phyloP scores from a whole-genome alignment of 2,329 filamentous ascomycete genomes.

The Trichoderma sp. region DNA sequence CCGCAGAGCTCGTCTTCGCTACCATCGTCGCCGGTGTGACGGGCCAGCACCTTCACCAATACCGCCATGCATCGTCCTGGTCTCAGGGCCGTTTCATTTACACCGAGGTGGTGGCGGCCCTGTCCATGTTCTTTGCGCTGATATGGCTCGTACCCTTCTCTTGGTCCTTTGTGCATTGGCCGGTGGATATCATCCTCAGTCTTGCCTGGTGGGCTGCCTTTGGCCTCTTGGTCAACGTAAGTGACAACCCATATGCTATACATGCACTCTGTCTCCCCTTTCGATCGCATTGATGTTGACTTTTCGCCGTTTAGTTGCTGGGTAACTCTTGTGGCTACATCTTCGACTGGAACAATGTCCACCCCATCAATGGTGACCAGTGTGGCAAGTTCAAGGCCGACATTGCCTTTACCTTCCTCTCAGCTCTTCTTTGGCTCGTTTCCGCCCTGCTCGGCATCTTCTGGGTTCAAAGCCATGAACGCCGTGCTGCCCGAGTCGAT shows the following conservation, averaged over 20 bases:
- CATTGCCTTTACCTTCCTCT: conserved; percentile 71
- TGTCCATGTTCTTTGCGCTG: conserved; percentile 68
- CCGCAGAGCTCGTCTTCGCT: conserved; percentile 65
- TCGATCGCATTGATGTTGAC: neutral
- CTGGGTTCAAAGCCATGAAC: conserved; percentile 49
- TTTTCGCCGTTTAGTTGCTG: conserved; percentile 37
- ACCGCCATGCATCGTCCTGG: conserved; percentile 50
- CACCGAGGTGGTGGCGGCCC: conserved; percentile 67
- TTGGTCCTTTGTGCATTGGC: conserved; percentile 68
- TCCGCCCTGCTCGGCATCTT: conserved; percentile 60
- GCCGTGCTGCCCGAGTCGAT: conserved; percentile 38
- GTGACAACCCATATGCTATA: conserved; percentile 29
- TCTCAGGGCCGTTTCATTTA: conserved; percentile 69
- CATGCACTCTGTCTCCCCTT: neutral
- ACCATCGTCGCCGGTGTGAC: conserved; percentile 71
- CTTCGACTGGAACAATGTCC: conserved; percentile 62
- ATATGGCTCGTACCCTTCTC: conserved; percentile 74
- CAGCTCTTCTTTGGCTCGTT: conserved; percentile 69
- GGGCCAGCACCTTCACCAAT: conserved; percentile 62
- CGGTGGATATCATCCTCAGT: conserved; percentile 68
- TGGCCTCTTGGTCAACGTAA: conserved; percentile 63
- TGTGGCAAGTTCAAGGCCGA: conserved; percentile 72
- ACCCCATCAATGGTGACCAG: conserved; percentile 45
- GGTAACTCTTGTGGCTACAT: conserved; percentile 54
- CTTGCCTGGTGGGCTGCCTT: conserved; percentile 71